phyloP scores from a whole-genome alignment of 2,329 filamentous ascomycete genomes.

The Cercospora sp. region DNA sequence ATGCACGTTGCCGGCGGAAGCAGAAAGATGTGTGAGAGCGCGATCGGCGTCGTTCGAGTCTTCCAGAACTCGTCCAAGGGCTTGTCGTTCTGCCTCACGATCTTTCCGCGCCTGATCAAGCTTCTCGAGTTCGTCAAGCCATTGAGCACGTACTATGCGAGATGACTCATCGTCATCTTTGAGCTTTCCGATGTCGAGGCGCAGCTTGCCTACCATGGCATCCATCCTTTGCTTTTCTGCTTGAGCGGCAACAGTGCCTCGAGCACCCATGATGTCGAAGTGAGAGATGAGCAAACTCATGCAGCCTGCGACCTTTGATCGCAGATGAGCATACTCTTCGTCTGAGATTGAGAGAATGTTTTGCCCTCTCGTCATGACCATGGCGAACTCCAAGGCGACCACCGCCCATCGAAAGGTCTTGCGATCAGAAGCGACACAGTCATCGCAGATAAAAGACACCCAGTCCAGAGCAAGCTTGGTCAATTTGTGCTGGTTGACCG shows the following conservation, averaged over 20 bases:
- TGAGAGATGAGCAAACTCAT: conserved; percentile 98
- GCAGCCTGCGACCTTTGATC: conserved; percentile 89
- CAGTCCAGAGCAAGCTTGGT: conserved; percentile 92
- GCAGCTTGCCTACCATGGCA: conserved; percentile 70
- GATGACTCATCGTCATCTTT: conserved; percentile 84
- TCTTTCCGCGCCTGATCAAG: conserved; percentile 78
- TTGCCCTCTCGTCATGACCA: conserved; percentile 92
- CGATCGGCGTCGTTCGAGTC: conserved; percentile 94
- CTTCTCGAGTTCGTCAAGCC: conserved; percentile 68
- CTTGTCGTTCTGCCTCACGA: conserved; percentile 80
- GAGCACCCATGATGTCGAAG: conserved; percentile 98
- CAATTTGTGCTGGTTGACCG: conserved; percentile 96
- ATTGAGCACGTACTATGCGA: conserved; percentile 70
- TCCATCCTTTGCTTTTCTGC: conserved; percentile 89
- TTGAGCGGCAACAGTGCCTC: conserved; percentile 88
- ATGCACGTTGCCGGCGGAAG: conserved; percentile 90
- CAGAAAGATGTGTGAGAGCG: conserved; percentile 88
- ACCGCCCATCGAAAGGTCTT: conserved; percentile 98
- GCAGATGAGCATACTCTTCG: conserved; percentile 78
- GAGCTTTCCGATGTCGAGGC: conserved; percentile 72
- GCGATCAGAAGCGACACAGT: conserved; percentile 89
- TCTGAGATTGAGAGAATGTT: conserved; percentile 91
- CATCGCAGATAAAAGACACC: conserved; percentile 97
- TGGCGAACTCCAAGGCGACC: conserved; percentile 89
- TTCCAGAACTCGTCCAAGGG: conserved; percentile 86